phyloP scores from a whole-genome alignment of 768 basidiomycete species.

The Termitomyces sp. region DNA sequence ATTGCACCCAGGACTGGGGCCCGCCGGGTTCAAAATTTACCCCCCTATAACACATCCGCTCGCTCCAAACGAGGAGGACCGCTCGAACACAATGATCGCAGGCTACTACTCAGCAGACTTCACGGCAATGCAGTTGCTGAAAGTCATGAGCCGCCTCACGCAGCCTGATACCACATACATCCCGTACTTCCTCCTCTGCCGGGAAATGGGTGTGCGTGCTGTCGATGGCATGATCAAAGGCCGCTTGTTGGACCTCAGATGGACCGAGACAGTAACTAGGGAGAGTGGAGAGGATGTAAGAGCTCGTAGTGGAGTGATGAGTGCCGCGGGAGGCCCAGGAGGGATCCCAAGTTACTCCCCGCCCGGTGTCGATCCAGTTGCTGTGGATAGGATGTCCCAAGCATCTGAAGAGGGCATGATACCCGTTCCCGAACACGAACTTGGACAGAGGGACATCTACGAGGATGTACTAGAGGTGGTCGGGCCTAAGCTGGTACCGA shows the following conservation, averaged over 20 bases:
- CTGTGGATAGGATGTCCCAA: slow-evolving; percentile 29
- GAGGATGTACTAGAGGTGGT: slow-evolving; percentile 57
- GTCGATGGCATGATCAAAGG: slow-evolving; percentile 86
- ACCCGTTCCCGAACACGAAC: slow-evolving; percentile 37
- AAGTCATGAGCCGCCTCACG: slow-evolving; percentile 77
- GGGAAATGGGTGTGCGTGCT: slow-evolving; percentile 78
- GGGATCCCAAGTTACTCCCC: slow-evolving; percentile 15
- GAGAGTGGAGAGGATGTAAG: slow-evolving; percentile 39
- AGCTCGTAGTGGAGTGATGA: slow-evolving; percentile 19
- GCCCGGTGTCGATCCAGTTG: slow-evolving; percentile 39
- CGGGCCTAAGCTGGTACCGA: slow-evolving; percentile 74
- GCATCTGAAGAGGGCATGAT: slow-evolving; percentile 28
- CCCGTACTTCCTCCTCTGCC: slow-evolving; percentile 78
- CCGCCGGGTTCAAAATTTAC: slow-evolving; percentile 64
- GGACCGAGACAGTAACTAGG: slow-evolving; percentile 68
- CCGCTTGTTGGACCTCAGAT: slow-evolving; percentile 69
- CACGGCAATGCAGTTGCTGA: slow-evolving; percentile 73
- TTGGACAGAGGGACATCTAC: slow-evolving; percentile 39
- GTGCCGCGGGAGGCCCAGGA: slow-evolving; percentile 3
- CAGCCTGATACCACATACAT: slow-evolving; percentile 61
- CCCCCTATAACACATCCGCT: slow-evolving; percentile 37
- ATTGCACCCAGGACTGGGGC: slow-evolving; percentile 55
- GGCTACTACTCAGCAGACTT: slow-evolving; percentile 65
- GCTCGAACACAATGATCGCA: slow-evolving; percentile 30
- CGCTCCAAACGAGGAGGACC: slow-evolving; percentile 26